A percentile compares a stretch with the other conserved stretches of the same genome.
Evolutionary conservation across 208 protist genomes (phyloP).

Genomic region (Acanthamoeba rhysodes): DNA sequence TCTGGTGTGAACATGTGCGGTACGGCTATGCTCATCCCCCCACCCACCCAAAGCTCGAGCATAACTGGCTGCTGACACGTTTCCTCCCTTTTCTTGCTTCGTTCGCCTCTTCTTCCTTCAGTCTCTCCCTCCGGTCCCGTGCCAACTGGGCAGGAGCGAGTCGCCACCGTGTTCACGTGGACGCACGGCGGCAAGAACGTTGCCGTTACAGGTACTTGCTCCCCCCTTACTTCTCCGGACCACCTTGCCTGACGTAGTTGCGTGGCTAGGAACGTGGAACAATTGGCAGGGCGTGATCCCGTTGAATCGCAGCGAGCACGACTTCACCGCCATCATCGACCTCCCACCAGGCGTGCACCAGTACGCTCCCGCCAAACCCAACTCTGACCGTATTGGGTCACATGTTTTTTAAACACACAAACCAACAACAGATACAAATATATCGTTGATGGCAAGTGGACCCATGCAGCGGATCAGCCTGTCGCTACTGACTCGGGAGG

Average conservation of each 20-base stretch:
- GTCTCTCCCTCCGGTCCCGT: conserved; percentile 62
- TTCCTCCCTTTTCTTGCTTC: too few relatives aligned
- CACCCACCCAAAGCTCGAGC: too few relatives aligned
- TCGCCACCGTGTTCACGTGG: conserved; percentile 58
- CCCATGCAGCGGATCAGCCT: conserved; percentile 81
- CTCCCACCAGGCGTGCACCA: conserved; percentile 87
- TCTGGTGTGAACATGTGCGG: conserved; percentile 70
- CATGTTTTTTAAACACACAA: too few relatives aligned
- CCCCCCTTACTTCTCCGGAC: not conserved
- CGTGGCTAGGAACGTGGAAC: conserved; percentile 11
- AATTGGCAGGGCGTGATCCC: conserved; percentile 79
- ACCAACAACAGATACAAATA: conserved; percentile 83
- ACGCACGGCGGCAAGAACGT: conserved; percentile 64
- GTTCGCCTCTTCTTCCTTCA: not conserved
- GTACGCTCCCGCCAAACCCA: not conserved
- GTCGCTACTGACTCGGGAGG: conserved; percentile 79
- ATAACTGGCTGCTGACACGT: too few relatives aligned
- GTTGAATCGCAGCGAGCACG: conserved; percentile 82
- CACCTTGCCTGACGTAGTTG: not conserved
- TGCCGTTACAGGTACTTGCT: conserved; percentile 33
- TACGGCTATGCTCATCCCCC: not conserved
- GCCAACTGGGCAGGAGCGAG: conserved; percentile 45
- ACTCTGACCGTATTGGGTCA: not conserved
- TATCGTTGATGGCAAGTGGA: conserved; percentile 89
- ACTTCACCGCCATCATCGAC: conserved; percentile 88